Evolutionary conservation across 306 rosid species (phyloP).

Genomic region (Cicer cuneatum): DNA sequence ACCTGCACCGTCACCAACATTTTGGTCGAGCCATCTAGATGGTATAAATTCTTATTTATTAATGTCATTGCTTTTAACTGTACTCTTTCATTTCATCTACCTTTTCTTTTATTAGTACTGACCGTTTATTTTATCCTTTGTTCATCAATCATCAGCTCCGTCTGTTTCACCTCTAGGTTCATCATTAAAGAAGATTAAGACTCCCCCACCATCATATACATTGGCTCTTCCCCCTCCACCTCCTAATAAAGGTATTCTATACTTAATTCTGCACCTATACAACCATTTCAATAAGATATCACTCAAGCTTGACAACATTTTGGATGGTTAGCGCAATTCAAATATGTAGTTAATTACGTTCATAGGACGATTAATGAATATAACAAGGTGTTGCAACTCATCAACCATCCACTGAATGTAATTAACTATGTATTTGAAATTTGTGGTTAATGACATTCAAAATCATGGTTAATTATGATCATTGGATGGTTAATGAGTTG

Average conservation of each 20-base stretch:
- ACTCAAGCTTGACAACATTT: too few relatives aligned
- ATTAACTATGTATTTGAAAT: too few relatives aligned
- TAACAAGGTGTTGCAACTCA: too few relatives aligned
- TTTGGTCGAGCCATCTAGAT: slow-evolving; percentile 48
- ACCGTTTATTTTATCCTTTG: slow-evolving; percentile 42
- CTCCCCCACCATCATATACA: slow-evolving; percentile 70
- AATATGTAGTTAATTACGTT: too few relatives aligned
- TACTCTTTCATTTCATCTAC: slow-evolving; percentile 22
- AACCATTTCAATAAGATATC: slow-evolving; percentile 27
- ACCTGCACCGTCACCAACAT: slow-evolving; percentile 64
- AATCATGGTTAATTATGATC: too few relatives aligned
- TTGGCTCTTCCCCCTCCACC: slow-evolving; percentile 89
- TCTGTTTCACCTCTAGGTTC: slow-evolving; percentile 68
- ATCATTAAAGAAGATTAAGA: slow-evolving; percentile 54
- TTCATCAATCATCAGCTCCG: slow-evolving; percentile 67
- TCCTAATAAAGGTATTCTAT: slow-evolving; percentile 71
- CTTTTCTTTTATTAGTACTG: slow-evolving; percentile 31
- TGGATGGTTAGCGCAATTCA: too few relatives aligned
- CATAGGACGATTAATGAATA: too few relatives aligned
- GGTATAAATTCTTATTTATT: slow-evolving; percentile 53
- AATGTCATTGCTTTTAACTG: slow-evolving; percentile 24
- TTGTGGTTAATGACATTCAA: too few relatives aligned
- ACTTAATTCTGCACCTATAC: slow-evolving; percentile 26
- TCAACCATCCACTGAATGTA: too few relatives aligned
- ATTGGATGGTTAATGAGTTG: too few relatives aligned